phyloP scores from a whole-genome alignment of 495 filamentous ascomycete species.

The Aspergillus panamensis region DNA sequence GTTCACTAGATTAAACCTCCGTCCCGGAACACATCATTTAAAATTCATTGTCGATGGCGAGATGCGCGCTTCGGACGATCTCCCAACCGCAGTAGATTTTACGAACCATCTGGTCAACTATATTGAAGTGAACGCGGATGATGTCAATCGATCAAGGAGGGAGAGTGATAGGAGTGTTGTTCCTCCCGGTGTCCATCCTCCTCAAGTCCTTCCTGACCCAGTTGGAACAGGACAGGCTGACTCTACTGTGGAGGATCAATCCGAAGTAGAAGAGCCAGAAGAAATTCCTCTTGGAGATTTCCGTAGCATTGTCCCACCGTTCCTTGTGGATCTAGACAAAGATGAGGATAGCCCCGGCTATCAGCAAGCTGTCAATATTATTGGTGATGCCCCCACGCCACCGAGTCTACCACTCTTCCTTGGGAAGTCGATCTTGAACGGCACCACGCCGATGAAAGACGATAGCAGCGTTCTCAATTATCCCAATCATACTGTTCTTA shows the following conservation, averaged over 20 bases:
- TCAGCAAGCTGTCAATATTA: constrained; percentile 63
- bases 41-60: constrained; percentile 93
- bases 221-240: constrained; percentile 34
- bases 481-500: constrained; percentile 95
- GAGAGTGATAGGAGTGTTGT: constrained; percentile 32
- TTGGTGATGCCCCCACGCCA: constrained; percentile 73
- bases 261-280: constrained; percentile 45
- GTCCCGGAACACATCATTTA: constrained; percentile 91
- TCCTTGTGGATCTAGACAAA: constrained; percentile 80
- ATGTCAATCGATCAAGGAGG: constrained; percentile 43
- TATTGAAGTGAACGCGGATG: constrained; percentile 83
- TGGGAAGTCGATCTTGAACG: constrained; percentile 91
- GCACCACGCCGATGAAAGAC: constrained; percentile 86
- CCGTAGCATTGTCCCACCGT: constrained; percentile 68
- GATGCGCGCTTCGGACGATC: constrained; percentile 79
- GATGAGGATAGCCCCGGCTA: constrained; percentile 71
- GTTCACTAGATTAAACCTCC: constrained; percentile 72
- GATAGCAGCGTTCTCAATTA: constrained; percentile 94
- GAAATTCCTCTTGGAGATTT: constrained; percentile 49
- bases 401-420: constrained; percentile 88
- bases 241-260: constrained; percentile 40
- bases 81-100: constrained; percentile 94
- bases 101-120: constrained; percentile 97
- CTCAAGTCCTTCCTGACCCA: constrained; percentile 42
- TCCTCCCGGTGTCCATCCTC: constrained; percentile 42